Base-by-base conservation (phyloP, 306 rosid species). In the Cicer arietinum region DNA sequence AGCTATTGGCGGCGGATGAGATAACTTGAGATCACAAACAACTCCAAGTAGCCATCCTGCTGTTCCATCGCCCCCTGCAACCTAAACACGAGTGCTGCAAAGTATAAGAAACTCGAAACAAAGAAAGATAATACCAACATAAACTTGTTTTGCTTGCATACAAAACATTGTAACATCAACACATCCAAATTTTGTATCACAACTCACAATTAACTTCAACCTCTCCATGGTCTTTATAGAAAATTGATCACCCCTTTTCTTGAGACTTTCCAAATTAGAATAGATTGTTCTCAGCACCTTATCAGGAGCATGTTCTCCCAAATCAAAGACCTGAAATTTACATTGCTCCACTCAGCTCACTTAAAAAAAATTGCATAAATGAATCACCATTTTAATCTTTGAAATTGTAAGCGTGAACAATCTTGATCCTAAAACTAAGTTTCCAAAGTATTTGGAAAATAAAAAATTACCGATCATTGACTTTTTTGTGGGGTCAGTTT, bases 41-140 rank as follows among this genome's bases (percentile, higher is more conserved):
- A 92, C 97, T 74, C 99, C 97, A 81, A 94, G 99, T 65, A 94
- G 91, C 99, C 99, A 94, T 7, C 97, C 96, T 56, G 99, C 97
- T 25, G 99, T 94, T 88, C 99, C 99, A 85, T 94, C 97, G 2
- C 99, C 99, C 60, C 97, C 97, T 68, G 99, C 99, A 89, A 86
- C 99, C 99, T 94, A 73, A 74, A 78, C 51, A 44, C 71, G 58
- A 67, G 7, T 18, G 14, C 50, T 64, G 35, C 73, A 66, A 71
- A 12, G 16, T 40, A 46, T 71, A 66, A 81, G 64, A 58, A 79
- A 81, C 44, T 61, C 45, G 18, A 48, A 74, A 76, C 63, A 78
- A 67, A 80, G 17, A 77, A 73, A 80, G 22, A 81, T 16, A 7
- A 37, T 16, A 80, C 8, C 43, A 64, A 79, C 43, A 52, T 39